These are phyloP conservation scores for Lentinula boryana DNA, from an alignment of 768 basidiomycete species.

Conservation along the genomic window DNA sequence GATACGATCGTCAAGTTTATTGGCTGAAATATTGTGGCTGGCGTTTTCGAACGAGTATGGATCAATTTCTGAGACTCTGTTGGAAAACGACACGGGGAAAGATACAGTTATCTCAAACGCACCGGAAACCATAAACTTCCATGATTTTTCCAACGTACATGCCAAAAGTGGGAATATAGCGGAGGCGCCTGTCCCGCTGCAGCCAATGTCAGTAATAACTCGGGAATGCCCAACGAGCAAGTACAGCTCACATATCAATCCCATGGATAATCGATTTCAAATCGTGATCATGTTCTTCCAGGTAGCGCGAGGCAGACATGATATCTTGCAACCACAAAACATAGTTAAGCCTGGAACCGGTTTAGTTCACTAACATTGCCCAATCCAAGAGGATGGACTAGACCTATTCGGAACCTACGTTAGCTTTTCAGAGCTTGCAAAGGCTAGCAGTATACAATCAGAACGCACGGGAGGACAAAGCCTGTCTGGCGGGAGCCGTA, in stretches of 20 bases:
- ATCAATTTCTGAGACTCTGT: conserved; percentile 60
- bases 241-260: conserved; percentile 61
- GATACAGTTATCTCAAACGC: not conserved
- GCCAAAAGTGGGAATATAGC: conserved; percentile 84
- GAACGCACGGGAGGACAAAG: conserved; percentile 80
- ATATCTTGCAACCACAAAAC: conserved; percentile 82
- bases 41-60: conserved; percentile 52
- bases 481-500: conserved; percentile 62
- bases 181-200: conserved; percentile 85
- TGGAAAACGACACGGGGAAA: not conserved
- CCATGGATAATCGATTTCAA: conserved; percentile 31
- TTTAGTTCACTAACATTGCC: not conserved
- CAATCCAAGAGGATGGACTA: not conserved
- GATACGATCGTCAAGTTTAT: conserved; percentile 50
- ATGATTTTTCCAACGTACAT: conserved; percentile 43
- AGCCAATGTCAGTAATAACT: not conserved
- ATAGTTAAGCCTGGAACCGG: conserved; percentile 66
- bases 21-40: conserved; percentile 46
- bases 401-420: conserved; percentile 72
- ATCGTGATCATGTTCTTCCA: conserved; percentile 2
- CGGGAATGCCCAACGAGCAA: too few species aligned
- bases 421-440: not conserved
- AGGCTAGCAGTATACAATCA: not conserved
- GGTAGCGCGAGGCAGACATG: conserved; percentile 23
- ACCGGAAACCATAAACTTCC: conserved; percentile 69